Percentiles rank a stretch among this genome's conserved stretches.
Conservation (phyloP, 768 basidiomycete genomes). For the Pulveroboletus sp. region DNA sequence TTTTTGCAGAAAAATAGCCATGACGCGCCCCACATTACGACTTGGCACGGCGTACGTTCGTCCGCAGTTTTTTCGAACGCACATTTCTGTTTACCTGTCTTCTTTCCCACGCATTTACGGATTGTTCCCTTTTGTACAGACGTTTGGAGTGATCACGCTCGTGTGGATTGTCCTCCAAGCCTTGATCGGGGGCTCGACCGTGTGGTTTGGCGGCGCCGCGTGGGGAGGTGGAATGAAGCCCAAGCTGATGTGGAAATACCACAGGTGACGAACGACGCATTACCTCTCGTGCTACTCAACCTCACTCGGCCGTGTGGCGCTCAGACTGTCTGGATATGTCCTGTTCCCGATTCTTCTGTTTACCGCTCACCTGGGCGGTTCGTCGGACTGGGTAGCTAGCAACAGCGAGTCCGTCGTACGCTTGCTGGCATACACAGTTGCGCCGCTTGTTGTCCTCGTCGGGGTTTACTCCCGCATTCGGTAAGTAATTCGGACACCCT, state of each 20-base stretch:
- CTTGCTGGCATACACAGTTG: slow-evolving; percentile 49
- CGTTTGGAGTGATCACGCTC: slow-evolving; percentile 58
- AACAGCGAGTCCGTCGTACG: slow-evolving; percentile 38
- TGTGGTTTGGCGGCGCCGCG: slow-evolving; percentile 65
- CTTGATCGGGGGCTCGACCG: slow-evolving; percentile 64
- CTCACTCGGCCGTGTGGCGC: slow-evolving; percentile 1
- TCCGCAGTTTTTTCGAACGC: not conserved
- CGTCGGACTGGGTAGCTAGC: slow-evolving; percentile 54
- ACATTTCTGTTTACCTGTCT: too few species aligned
- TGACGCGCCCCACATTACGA: slow-evolving; percentile 53
- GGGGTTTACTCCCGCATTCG: slow-evolving; percentile 47
- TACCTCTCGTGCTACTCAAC: not conserved
- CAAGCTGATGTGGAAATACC: slow-evolving; percentile 79
- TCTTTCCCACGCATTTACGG: not conserved
- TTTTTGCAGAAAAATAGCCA: slow-evolving; percentile 54
- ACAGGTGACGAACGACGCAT: slow-evolving; percentile 44
- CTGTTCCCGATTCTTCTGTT: slow-evolving; percentile 56
- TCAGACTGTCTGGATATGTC: slow-evolving; percentile 68
- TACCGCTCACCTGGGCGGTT: slow-evolving; percentile 63
- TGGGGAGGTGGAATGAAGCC: slow-evolving; percentile 73
- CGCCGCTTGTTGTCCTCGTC: slow-evolving; percentile 43
- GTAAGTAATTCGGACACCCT: slow-evolving; percentile 31
- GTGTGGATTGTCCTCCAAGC: slow-evolving; percentile 60
- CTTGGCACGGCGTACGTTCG: slow-evolving; percentile 68
- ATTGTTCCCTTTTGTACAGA: slow-evolving; percentile 32